Evolutionary conservation across 768 basidiomycete genomes (phyloP).

Genomic region (Rhodotorula sphaerocarpa): DNA sequence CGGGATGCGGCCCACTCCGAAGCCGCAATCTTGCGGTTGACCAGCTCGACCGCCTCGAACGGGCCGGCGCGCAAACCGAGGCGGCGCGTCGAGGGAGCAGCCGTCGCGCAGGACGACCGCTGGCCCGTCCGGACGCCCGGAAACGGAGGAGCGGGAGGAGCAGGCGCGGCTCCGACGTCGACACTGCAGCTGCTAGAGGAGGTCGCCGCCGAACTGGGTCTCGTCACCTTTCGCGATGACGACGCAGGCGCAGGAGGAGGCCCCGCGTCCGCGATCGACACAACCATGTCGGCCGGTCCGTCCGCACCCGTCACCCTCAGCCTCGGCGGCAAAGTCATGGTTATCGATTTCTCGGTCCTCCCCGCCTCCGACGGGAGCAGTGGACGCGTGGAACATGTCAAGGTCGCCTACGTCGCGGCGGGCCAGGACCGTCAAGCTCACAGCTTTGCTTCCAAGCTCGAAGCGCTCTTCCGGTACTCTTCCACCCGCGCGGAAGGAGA

Average conservation of each 20-base stretch:
- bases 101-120: background rate
- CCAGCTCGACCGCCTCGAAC: too few species aligned
- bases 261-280: too few species aligned
- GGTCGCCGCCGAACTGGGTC: slow-evolving; percentile 10
- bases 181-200: slow-evolving; percentile 7
- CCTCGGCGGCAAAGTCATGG: slow-evolving; percentile 32
- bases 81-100: background rate
- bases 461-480: background rate
- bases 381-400: slow-evolving; percentile 1
- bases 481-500: background rate
- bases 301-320: slow-evolving; percentile 7
- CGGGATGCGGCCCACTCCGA: slow-evolving; percentile 2
- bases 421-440: slow-evolving; percentile 9
- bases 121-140: background rate
- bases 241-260: background rate
- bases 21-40: background rate
- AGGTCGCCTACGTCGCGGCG: slow-evolving; percentile 25
- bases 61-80: too few species aligned
- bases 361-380: background rate
- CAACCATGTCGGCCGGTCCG: too few species aligned
- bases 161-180: too few species aligned
- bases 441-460: background rate
- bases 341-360: slow-evolving; percentile 23
- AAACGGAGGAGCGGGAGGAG: background rate
- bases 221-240: slow-evolving; percentile 23